phyloP scores from a whole-genome alignment of 495 filamentous ascomycete genomes.

The Pseudotulostoma volvatum region DNA sequence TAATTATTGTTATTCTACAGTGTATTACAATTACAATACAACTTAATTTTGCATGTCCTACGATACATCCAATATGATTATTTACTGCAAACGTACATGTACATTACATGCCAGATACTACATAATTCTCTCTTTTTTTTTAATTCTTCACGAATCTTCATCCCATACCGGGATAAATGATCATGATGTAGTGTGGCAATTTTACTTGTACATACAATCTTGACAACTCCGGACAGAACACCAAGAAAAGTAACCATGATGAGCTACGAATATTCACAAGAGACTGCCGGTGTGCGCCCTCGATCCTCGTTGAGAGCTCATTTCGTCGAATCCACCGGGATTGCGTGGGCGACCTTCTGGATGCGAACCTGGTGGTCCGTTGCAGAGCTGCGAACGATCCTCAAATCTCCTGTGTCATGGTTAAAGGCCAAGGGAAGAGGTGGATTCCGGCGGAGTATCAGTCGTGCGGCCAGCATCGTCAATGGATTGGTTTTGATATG shows the following conservation, averaged over 20 bases:
- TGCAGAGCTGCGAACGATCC: slow-evolving; percentile 5
- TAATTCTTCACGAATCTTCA: too few species aligned
- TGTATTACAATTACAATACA: too few species aligned
- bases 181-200: too few species aligned
- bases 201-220: too few species aligned
- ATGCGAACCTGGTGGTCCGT: slow-evolving; percentile 14
- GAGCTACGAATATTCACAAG: slow-evolving; percentile 26
- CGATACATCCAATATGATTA: too few species aligned
- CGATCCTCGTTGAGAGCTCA: slow-evolving; percentile 13
- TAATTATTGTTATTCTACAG: too few species aligned
- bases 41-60: too few species aligned
- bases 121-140: too few species aligned
- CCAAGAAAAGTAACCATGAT: slow-evolving; percentile 10
- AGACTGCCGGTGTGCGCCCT: slow-evolving; percentile 15
- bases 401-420: not conserved
- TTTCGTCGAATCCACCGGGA: slow-evolving; percentile 4
- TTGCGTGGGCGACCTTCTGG: not conserved
- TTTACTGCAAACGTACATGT: too few species aligned
- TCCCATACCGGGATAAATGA: too few species aligned
- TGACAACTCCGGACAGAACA: too few species aligned
- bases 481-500: slow-evolving; percentile 55
- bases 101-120: too few species aligned
- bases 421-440: slow-evolving; percentile 3
- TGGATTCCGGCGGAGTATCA: slow-evolving; percentile 6
- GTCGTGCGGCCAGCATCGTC: slow-evolving; percentile 20